Evolutionary conservation across 179 eudicot genomes (phyloP).

Genomic region (Corrigiola litoralis): DNA sequence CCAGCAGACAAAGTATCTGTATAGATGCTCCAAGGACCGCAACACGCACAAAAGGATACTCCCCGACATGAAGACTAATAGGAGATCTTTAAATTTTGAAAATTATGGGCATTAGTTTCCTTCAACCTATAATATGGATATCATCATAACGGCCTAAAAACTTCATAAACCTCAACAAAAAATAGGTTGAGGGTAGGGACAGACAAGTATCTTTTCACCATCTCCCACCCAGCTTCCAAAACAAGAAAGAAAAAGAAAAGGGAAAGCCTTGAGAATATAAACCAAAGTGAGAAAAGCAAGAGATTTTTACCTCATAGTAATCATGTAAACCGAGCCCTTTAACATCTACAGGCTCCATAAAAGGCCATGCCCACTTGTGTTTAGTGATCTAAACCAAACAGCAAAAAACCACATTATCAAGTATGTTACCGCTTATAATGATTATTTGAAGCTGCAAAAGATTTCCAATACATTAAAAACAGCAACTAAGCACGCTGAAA

Average conservation of each 20-base stretch:
- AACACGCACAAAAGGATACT: no score
- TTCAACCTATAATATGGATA: no score
- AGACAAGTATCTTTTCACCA: no score
- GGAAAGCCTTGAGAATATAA: background rate
- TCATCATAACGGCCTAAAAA: no score
- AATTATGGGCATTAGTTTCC: no score
- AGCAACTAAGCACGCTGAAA: background rate
- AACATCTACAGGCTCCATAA: slow-evolving; percentile 88
- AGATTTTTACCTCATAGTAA: slow-evolving; percentile 57
- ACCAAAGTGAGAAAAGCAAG: background rate
- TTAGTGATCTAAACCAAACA: slow-evolving; percentile 49
- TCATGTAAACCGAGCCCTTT: slow-evolving; percentile 77
- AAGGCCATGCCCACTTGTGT: slow-evolving; percentile 89
- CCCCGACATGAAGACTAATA: no score
- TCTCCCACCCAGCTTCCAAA: no score
- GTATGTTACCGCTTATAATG: background rate
- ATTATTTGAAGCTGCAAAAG: background rate
- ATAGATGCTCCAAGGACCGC: no score
- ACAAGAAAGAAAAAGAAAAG: background rate
- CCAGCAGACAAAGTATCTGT: background rate
- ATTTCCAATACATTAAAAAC: background rate
- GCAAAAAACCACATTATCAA: background rate
- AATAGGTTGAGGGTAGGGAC: no score
- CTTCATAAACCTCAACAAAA: no score
- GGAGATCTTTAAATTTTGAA: no score